A percentile compares a stretch with the other conserved stretches of the same genome.
These are phyloP conservation scores for Ophiocordyceps camponoti-leonardi DNA, from an alignment of 2,329 filamentous ascomycete species.

Conservation along the genomic window DNA sequence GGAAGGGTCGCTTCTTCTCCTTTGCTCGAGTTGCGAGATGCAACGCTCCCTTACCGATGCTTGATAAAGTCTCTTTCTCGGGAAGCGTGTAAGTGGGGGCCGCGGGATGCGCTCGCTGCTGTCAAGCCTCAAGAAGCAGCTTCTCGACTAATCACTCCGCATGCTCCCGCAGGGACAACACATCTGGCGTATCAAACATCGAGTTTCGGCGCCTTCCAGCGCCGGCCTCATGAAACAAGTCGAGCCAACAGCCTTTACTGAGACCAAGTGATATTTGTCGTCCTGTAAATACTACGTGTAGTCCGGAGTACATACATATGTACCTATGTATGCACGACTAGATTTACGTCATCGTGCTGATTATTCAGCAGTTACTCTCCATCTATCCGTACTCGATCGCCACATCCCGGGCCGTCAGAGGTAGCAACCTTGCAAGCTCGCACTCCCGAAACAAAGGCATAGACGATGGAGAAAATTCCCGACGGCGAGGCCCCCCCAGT, in stretches of 20 bases:
- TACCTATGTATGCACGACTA: not conserved
- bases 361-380: not conserved
- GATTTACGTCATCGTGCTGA: not conserved
- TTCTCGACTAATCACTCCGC: not conserved
- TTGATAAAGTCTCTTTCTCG: not conserved
- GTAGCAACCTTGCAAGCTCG: no score
- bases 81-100: not conserved
- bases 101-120: not conserved
- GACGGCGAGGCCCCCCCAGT: conserved; percentile 21
- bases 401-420: no score
- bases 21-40: no score
- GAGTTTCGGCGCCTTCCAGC: not conserved
- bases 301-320: not conserved
- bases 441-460: not conserved
- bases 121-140: not conserved
- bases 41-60: no score
- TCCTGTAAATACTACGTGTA: not conserved
- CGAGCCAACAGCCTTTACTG: not conserved
- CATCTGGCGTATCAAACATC: not conserved
- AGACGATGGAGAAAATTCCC: not conserved
- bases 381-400: not conserved
- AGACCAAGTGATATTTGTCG: not conserved
- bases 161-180: not conserved
- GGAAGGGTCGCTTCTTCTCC: no score
- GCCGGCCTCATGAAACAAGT: not conserved